Percentiles rank a stretch among this genome's conserved stretches.
Conservation (phyloP, 1,284 basidiomycete species). For the Hemileia vastatrix region DNA sequence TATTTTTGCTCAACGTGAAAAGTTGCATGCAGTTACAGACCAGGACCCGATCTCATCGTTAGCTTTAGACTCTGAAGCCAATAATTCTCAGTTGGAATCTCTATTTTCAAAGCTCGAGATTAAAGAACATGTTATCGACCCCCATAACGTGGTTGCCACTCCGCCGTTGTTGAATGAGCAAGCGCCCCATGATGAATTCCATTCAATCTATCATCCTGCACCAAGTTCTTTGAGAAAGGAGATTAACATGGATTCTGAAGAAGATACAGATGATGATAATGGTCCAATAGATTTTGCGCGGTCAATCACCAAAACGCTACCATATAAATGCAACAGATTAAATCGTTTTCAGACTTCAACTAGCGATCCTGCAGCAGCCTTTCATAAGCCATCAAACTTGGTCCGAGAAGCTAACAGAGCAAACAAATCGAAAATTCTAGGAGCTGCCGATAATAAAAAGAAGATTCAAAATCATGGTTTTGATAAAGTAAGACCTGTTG, state of each 20-base stretch:
- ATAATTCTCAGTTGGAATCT: neutral
- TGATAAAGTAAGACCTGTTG: neutral
- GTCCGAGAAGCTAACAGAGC: neutral
- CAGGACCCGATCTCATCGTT: neutral
- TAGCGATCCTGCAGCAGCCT: neutral
- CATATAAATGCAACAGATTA: too few relatives aligned
- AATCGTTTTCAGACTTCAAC: neutral
- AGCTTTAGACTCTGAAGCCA: neutral
- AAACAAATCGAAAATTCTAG: neutral
- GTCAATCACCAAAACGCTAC: too few relatives aligned
- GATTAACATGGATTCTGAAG: too few relatives aligned
- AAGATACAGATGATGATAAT: too few relatives aligned
- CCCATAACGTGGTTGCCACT: neutral
- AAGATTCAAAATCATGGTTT: neutral
- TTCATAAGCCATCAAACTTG: slow-evolving; percentile 7
- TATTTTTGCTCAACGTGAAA: too few relatives aligned
- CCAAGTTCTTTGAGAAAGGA: too few relatives aligned
- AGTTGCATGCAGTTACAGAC: too few relatives aligned
- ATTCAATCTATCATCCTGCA: too few relatives aligned
- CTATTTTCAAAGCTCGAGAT: neutral
- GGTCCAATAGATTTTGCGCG: too few relatives aligned
- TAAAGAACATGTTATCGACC: neutral
- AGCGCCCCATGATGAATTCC: too few relatives aligned
- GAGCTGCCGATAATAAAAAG: neutral
- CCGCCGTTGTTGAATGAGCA: too few relatives aligned